phyloP scores from a whole-genome alignment of 306 rosid genomes.

The Cicer pinnatifidum region DNA sequence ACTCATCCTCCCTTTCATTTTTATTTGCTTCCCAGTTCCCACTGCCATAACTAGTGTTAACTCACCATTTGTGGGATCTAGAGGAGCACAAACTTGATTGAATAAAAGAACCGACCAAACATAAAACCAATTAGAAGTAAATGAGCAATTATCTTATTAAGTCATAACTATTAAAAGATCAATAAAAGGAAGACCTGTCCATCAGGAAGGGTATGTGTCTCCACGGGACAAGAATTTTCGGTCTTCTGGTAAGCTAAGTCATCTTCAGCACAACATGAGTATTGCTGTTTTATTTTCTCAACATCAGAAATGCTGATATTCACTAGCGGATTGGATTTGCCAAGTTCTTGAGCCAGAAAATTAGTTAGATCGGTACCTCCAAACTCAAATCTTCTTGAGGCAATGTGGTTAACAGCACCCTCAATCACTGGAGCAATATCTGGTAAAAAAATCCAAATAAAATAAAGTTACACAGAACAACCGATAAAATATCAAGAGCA shows the following conservation, averaged over 20 bases:
- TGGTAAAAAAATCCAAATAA: constrained; percentile 47
- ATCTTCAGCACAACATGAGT: constrained; percentile 92
- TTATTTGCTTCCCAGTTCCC: constrained; percentile 15
- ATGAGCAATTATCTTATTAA: constrained; percentile 27
- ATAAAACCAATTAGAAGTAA: constrained; percentile 26
- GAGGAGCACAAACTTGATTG: constrained; percentile 27
- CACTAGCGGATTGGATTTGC: constrained; percentile 75
- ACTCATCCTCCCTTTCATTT: constrained; percentile 18
- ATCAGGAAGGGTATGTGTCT: constrained; percentile 91
- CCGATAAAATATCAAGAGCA: constrained; percentile 14
- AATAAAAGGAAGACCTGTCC: constrained; percentile 78
- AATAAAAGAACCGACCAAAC: constrained; percentile 38
- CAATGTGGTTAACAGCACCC: constrained; percentile 99
- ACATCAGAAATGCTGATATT: constrained; percentile 74
- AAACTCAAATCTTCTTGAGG: constrained; percentile 91
- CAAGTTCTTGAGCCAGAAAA: constrained; percentile 85
- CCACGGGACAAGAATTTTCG: constrained; percentile 62
- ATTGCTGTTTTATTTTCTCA: constrained; percentile 88
- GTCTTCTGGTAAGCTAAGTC: constrained; percentile 82
- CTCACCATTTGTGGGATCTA: constrained; percentile 16
- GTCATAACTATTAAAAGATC: constrained; percentile 6
- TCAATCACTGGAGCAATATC: constrained; percentile 98
- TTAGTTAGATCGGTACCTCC: constrained; percentile 90
- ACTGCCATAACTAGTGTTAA: constrained; percentile 7
- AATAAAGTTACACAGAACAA: constrained; percentile 29